phyloP scores from a whole-genome alignment of 2,329 filamentous ascomycete species.

The Lachnellula subtilissima region DNA sequence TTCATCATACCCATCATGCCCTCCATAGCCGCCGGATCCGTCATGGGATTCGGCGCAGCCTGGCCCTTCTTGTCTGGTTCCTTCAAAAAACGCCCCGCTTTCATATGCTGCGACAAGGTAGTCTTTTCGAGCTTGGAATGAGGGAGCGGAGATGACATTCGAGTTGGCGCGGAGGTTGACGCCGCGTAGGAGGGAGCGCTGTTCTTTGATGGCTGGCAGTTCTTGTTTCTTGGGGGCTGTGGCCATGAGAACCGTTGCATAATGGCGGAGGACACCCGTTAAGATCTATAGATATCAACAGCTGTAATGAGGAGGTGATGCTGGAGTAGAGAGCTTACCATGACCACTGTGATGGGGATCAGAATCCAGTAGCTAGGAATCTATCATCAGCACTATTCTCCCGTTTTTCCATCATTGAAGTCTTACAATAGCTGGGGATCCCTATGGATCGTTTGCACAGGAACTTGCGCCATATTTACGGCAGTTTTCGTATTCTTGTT shows the following conservation, averaged over 20 bases:
- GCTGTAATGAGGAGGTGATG: background rate
- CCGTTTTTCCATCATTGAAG: conserved; percentile 11
- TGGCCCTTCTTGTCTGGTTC: conserved; percentile 82
- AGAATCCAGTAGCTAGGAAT: conserved; percentile 90
- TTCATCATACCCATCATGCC: conserved; percentile 99
- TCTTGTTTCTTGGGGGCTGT: conserved; percentile 77
- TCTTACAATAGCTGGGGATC: conserved; percentile 96
- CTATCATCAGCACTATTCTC: conserved; percentile 23
- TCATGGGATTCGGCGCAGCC: conserved; percentile 88
- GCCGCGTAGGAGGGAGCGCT: conserved; percentile 77
- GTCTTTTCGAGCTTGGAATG: conserved; percentile 77
- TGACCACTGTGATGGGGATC: conserved; percentile 93
- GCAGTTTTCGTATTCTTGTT: conserved; percentile 1
- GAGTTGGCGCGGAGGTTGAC: conserved; percentile 80
- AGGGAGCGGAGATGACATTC: conserved; percentile 68
- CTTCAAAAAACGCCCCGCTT: conserved; percentile 79
- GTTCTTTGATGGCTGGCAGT: conserved; percentile 73
- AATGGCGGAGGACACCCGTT: conserved; percentile 93
- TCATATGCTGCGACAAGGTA: conserved; percentile 80
- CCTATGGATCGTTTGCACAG: conserved; percentile 92
- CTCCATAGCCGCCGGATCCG: conserved; percentile 94
- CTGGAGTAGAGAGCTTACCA: conserved; percentile 51
- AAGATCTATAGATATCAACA: conserved; percentile 55
- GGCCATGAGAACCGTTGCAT: conserved; percentile 87
- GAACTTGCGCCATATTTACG: conserved; percentile 70